These are phyloP conservation scores for Ophiostoma pallidulum DNA, from an alignment of 2,329 filamentous ascomycete species.

Conservation along the genomic window DNA sequence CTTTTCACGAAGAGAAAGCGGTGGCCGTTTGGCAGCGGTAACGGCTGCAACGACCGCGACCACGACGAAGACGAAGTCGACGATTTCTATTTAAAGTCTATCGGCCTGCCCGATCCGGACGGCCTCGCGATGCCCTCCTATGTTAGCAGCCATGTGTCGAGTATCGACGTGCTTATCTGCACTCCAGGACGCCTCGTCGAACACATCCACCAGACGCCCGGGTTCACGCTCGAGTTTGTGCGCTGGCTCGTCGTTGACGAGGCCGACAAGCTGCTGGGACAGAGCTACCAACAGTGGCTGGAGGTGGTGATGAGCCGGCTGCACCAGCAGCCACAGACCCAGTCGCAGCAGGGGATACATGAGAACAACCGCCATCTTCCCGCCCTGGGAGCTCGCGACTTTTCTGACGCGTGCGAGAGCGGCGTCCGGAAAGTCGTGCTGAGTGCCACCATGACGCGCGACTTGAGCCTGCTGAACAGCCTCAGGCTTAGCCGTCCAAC, in stretches of 20 bases:
- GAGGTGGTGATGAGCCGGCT: conserved; percentile 58
- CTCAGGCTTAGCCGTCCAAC: conserved; percentile 65
- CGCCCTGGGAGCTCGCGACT: conserved; percentile 42
- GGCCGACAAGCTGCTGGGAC: conserved; percentile 81
- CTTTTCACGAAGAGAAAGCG: conserved; percentile 26
- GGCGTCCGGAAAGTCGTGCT: conserved; percentile 72
- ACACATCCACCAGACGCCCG: conserved; percentile 73
- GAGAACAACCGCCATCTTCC: no score
- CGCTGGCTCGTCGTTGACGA: conserved; percentile 91
- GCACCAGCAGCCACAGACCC: conserved; percentile 17
- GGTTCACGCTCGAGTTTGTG: conserved; percentile 68
- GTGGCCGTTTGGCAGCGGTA: conserved; percentile 34
- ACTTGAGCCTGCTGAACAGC: conserved; percentile 68
- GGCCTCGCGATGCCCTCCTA: conserved; percentile 35
- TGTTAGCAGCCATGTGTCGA: conserved; percentile 56
- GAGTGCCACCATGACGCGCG: conserved; percentile 85
- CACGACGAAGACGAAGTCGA: not conserved
- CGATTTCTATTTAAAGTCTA: not conserved
- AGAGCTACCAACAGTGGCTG: conserved; percentile 90
- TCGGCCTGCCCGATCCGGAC: conserved; percentile 27
- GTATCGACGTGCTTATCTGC: conserved; percentile 80
- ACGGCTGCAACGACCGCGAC: conserved; percentile 25
- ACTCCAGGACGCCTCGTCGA: conserved; percentile 89
- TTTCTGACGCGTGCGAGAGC: conserved; percentile 40
- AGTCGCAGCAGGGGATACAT: no score